phyloP scores from a whole-genome alignment of 345 rosid species.

The Euphorbia peplus region DNA sequence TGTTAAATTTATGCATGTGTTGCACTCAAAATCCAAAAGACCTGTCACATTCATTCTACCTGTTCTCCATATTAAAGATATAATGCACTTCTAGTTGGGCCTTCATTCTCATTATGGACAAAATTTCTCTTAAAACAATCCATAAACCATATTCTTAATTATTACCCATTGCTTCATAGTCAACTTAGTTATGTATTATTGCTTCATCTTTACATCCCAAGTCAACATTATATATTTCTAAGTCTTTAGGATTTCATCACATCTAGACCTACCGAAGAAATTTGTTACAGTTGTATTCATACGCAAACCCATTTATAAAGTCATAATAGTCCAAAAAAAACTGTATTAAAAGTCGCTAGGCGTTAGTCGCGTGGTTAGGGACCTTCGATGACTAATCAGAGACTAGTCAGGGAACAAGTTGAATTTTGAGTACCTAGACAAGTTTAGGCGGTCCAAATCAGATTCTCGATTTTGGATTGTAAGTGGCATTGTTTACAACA shows the following conservation, averaged over 20 bases:
- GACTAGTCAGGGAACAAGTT: no score
- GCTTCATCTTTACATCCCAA: slow-evolving; percentile 9
- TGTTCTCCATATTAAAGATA: not conserved
- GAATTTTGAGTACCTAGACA: no score
- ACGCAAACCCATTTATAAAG: slow-evolving; percentile 9
- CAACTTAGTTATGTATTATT: slow-evolving; percentile 9
- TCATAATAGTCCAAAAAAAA: slow-evolving; percentile 26
- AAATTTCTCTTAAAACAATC: slow-evolving; percentile 6
- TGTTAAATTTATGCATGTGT: not conserved
- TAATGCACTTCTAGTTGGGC: slow-evolving; percentile 11
- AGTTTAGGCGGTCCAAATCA: no score
- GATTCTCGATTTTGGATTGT: no score
- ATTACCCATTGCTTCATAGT: slow-evolving; percentile 6
- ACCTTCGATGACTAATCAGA: no score
- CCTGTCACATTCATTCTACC: not conserved
- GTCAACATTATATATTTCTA: slow-evolving; percentile 18
- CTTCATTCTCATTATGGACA: not conserved
- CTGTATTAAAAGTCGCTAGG: no score
- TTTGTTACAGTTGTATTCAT: slow-evolving; percentile 18
- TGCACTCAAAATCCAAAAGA: not conserved
- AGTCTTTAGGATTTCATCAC: slow-evolving; percentile 6
- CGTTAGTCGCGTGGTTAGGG: no score
- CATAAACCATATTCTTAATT: not conserved
- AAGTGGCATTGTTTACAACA: no score
- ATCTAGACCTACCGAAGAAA: slow-evolving; percentile 31